Percentiles rank a stretch among this genome's conserved stretches.
Conservation (phyloP, 345 rosid species). For the Combretum micranthum region DNA sequence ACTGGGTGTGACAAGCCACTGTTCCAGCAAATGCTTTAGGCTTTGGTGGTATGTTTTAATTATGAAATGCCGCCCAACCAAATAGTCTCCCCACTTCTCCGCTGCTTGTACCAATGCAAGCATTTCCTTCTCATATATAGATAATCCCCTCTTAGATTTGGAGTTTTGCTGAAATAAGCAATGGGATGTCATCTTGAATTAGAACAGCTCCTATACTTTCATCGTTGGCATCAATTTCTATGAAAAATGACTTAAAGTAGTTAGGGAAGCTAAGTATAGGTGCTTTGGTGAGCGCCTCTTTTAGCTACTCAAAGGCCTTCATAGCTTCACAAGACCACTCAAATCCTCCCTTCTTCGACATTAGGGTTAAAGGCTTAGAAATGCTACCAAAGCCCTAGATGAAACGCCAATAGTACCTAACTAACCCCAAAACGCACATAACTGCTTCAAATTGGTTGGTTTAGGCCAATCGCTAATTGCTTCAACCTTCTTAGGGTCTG, state of each 20-base stretch:
- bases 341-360: neutral
- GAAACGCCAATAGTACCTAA: neutral
- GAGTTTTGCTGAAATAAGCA: neutral
- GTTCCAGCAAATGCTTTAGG: conserved; percentile 1
- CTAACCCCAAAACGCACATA: neutral
- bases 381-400: neutral
- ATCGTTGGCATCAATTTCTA: neutral
- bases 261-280: too few relatives aligned
- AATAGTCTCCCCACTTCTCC: neutral
- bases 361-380: neutral
- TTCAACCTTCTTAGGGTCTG: neutral
- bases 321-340: neutral
- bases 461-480: neutral
- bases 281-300: too few relatives aligned
- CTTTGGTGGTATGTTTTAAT: conserved; percentile 6
- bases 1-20: neutral
- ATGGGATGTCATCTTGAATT: neutral
- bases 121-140: conserved; percentile 2
- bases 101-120: neutral
- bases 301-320: neutral
- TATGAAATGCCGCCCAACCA: neutral
- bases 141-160: neutral
- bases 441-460: too few relatives aligned
- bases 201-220: neutral
- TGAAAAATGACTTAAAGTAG: too few relatives aligned